Evolutionary conservation across 2,329 filamentous ascomycete genomes (phyloP).

Genomic region (Bretziella fagacearum): DNA sequence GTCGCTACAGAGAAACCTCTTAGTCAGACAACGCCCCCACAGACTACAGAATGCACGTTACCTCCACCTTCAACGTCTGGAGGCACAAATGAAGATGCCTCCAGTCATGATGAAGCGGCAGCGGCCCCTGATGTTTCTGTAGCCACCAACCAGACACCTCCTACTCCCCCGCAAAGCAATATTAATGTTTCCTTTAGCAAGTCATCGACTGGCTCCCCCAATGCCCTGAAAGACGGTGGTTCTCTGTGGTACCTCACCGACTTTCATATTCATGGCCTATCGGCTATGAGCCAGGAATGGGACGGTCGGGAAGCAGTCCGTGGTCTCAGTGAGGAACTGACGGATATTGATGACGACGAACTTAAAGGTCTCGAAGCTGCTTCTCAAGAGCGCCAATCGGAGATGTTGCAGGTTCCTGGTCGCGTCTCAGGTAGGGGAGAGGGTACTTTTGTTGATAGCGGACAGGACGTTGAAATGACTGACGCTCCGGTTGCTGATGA

Average conservation of each 20-base stretch:
- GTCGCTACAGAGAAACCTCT: neutral
- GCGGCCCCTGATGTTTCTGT: neutral
- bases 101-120: neutral
- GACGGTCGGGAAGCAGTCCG: constrained; percentile 50
- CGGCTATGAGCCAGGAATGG: constrained; percentile 25
- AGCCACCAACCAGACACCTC: constrained; percentile 9
- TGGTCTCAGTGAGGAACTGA: constrained; percentile 68
- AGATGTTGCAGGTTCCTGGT: constrained; percentile 1
- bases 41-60: constrained; percentile 5
- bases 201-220: neutral
- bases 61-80: neutral
- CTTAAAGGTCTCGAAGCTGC: constrained; percentile 44
- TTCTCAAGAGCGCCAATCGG: neutral
- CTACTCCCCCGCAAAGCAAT: constrained; percentile 14
- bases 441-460: too few relatives aligned
- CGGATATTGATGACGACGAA: constrained; percentile 83
- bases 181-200: constrained; percentile 11
- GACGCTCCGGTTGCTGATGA: constrained; percentile 3
- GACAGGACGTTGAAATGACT: constrained; percentile 10
- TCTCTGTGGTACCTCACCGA: constrained; percentile 11
- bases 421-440: neutral
- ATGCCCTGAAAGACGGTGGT: constrained; percentile 11
- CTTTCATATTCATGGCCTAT: constrained; percentile 10
- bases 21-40: constrained; percentile 9
- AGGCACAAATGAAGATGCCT: neutral